phyloP scores from a whole-genome alignment of 306 rosid genomes.

The Crotalaria pallida region DNA sequence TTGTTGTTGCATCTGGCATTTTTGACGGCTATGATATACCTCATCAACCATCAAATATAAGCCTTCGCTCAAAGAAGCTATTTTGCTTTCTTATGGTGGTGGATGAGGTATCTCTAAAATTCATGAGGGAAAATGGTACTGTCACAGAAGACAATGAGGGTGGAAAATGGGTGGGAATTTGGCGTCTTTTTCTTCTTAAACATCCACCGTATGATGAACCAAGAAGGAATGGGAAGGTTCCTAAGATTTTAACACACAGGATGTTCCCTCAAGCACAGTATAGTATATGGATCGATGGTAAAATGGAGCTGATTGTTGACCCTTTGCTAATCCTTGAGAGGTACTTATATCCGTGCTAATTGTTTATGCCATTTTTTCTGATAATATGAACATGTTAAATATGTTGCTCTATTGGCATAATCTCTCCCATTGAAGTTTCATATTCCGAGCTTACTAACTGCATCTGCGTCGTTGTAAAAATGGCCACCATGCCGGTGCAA shows the following conservation, averaged over 20 bases:
- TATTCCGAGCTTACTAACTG: neutral
- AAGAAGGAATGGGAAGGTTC: constrained; percentile 94
- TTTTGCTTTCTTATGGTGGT: constrained; percentile 97
- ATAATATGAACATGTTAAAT: constrained; percentile 2
- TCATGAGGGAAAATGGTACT: constrained; percentile 71
- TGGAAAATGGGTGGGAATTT: constrained; percentile 91
- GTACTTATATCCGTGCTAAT: constrained; percentile 28
- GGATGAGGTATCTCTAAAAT: constrained; percentile 73
- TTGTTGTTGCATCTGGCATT: constrained; percentile 95
- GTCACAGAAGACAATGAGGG: constrained; percentile 57
- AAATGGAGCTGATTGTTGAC: constrained; percentile 96
- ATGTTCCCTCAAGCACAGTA: constrained; percentile 85
- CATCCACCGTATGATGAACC: constrained; percentile 96
- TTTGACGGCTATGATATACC: constrained; percentile 93
- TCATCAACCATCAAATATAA: constrained; percentile 85
- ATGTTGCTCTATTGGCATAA: neutral
- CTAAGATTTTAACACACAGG: constrained; percentile 87
- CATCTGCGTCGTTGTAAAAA: neutral
- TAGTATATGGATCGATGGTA: constrained; percentile 98
- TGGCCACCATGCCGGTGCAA: neutral
- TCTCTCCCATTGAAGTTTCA: neutral
- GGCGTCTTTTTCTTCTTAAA: constrained; percentile 85
- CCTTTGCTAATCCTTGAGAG: constrained; percentile 90
- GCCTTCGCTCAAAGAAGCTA: constrained; percentile 64
- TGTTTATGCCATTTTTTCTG: neutral